Base-by-base conservation (phyloP, 192 early-diverging fungal species). In the Linnemannia zychae region DNA sequence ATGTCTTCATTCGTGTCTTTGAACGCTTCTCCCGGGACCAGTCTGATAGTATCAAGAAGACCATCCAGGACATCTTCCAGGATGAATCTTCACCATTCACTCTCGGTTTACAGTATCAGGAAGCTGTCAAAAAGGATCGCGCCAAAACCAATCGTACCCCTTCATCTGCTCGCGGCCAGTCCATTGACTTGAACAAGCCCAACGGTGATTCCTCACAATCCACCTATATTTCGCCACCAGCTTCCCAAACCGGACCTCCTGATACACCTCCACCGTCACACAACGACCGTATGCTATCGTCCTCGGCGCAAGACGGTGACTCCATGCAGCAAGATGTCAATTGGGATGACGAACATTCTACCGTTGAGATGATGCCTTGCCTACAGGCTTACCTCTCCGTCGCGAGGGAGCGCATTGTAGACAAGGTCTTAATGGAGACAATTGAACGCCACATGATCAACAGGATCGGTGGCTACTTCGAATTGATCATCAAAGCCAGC, bases 381-480 rank as follows among this genome's bases (percentile, higher is more conserved):
- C 33, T 67, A 4, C 17, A 12, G 40, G 75, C 65, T 31, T 76
- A 76, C 46, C 60, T 67, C 65, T 49, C 20, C 28, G 49, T 65
- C 7, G 65, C 75, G 16, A 38, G 36, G 1, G 75, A 76, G 44
- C 75, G 75, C 18, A 67, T 76, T 37, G 47, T 67, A 18, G 75
- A 76, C 65, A 76, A 76, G 33, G 75, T 76, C 7, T 4, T 76
- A 20, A 76, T 67, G 75, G 44, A 76, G 33, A 76, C 75, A 7
- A 76, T 76, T 28, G 75, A 76, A 33, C 75, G 75, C 33, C 31
- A 76, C 22, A 67, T 76, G 75, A 36, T 67, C 33, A 66, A 48
- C 11, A 49, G 24, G 7, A 76, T 76, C 24, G 6, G 22, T 5
- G 47, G 36, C 2, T 76, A 76, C 33, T 76, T 76, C 15, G 11